Conservation (phyloP, 2,329 filamentous ascomycete genomes). For the Myrmaecium sp. region DNA sequence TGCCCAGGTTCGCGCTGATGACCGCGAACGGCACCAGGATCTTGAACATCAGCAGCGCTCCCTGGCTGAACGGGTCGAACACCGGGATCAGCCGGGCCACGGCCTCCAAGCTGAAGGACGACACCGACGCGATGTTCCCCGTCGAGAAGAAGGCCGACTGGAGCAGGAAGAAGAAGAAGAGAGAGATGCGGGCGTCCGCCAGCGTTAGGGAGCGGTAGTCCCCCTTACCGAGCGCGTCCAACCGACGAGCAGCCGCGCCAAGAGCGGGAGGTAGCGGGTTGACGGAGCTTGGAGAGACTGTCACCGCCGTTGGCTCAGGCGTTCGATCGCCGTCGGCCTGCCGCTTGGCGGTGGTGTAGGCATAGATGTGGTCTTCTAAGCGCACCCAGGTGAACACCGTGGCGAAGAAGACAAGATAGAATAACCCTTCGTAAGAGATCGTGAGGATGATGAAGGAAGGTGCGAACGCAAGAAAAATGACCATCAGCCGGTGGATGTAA, state of each 20-base stretch:
- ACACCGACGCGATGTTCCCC: constrained; percentile 86
- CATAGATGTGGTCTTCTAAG: constrained; percentile 66
- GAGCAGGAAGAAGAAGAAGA: constrained; percentile 90
- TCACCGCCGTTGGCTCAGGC: constrained; percentile 8
- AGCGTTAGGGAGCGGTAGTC: constrained; percentile 54
- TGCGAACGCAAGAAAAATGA: constrained; percentile 84
- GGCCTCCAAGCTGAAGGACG: constrained; percentile 82
- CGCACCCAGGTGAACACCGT: constrained; percentile 77
- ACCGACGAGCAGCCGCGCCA: constrained; percentile 16
- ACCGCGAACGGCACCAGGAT: constrained; percentile 84
- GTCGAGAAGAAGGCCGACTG: constrained; percentile 96
- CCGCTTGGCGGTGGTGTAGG: constrained; percentile 17
- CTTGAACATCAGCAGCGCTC: constrained; percentile 72
- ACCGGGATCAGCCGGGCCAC: constrained; percentile 76
- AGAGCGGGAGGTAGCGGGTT: constrained; percentile 23
- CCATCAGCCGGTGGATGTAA: constrained; percentile 75
- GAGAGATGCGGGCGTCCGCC: constrained; percentile 69
- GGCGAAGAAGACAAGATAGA: constrained; percentile 73
- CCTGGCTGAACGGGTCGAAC: constrained; percentile 87
- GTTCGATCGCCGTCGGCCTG: no score
- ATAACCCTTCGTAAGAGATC: constrained; percentile 92
- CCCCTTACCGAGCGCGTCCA: constrained; percentile 14
- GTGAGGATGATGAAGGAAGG: constrained; percentile 91
- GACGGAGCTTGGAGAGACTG: constrained; percentile 5
- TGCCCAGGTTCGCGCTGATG: constrained; percentile 84